Evolutionary conservation across 2,329 filamentous ascomycete genomes (phyloP), one percentile per base, ranked within the genome.

Genomic region (Dactylellina haptotyla): DNA sequence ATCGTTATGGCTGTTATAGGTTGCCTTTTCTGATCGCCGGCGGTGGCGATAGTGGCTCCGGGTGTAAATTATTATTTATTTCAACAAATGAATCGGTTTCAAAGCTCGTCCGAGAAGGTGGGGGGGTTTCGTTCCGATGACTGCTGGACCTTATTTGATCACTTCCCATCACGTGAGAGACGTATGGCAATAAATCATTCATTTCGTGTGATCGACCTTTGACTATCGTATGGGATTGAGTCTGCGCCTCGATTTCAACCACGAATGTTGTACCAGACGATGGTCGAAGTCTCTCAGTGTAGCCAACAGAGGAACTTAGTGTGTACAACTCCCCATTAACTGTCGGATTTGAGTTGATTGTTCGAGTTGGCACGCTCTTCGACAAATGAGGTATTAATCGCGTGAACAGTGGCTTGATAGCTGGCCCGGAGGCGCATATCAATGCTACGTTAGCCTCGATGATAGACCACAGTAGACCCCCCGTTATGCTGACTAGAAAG

Each of bases 381-480:
- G 41, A 59, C 9, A 59, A 25, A 16, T 46, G 37, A 1, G 56
- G 56, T 25, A 59, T 12, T 20, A 59, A 32, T n/a, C 26, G 56
- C n/a, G 16, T 23, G 18, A 59, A 30, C 14, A 59, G 56, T 16
- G 56, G 56, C 39, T 59, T 59, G 20, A 59, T 46, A 1, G 56
- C 56, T 4, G 56, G 41, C 32, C 56, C 56, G 16, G 56, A 59
- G 3, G 56, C 56, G 23, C 56, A 59, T 16, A 59, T 59, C 16
- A 59, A 25, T 4, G 56, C 56, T 16, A 59, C 20, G 28, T 59
- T 34, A 3, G 39, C 41, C 20, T 59, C 56, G 6, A 59, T 46
- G 14, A 59, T 59, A 2, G 56, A 45, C 56, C 56, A 59, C 4
- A 59, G 25, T 12, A 46, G 23, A 4, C 34, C 37, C 5, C 16